Percentiles rank a stretch among this genome's conserved stretches.
Evolutionary conservation across 2,329 filamentous ascomycete species (phyloP).

Genomic region (Arthrocladium fulminans): DNA sequence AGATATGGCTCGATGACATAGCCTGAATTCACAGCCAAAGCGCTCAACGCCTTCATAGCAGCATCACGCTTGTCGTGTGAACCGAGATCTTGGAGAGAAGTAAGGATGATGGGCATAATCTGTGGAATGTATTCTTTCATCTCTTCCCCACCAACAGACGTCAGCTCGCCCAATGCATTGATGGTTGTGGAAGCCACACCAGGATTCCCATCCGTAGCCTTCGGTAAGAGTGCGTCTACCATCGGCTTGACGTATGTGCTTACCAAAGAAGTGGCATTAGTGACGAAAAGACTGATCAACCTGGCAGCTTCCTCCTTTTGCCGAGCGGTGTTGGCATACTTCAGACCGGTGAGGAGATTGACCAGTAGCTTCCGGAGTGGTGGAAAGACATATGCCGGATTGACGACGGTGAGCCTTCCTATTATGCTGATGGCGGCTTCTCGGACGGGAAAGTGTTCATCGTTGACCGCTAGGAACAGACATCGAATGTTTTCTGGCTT

Average conservation of each 20-base stretch:
- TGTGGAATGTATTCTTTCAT: slow-evolving; percentile 87
- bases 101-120: slow-evolving; percentile 90
- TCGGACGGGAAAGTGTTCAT: slow-evolving; percentile 84
- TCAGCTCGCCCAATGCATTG: slow-evolving; percentile 86
- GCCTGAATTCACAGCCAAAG: slow-evolving; percentile 88
- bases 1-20: slow-evolving; percentile 96
- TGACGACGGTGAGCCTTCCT: slow-evolving; percentile 78
- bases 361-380: slow-evolving; percentile 90
- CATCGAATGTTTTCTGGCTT: slow-evolving; percentile 96
- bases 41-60: slow-evolving; percentile 79
- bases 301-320: slow-evolving; percentile 97
- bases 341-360: slow-evolving; percentile 89
- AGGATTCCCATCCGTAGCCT: slow-evolving; percentile 73
- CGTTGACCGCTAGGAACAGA: slow-evolving; percentile 88
- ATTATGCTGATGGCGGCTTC: slow-evolving; percentile 96
- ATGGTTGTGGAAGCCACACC: slow-evolving; percentile 92
- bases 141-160: slow-evolving; percentile 84
- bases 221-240: slow-evolving; percentile 87
- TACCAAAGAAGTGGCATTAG: slow-evolving; percentile 85
- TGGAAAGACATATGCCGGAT: slow-evolving; percentile 95
- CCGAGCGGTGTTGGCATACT: slow-evolving; percentile 85
- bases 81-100: slow-evolving; percentile 86
- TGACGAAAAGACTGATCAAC: slow-evolving; percentile 81
- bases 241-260: slow-evolving; percentile 96
- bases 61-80: slow-evolving; percentile 85